Evolutionary conservation across 2,329 filamentous ascomycete genomes (phyloP).

Genomic region (Tolypocladium tropicale): DNA sequence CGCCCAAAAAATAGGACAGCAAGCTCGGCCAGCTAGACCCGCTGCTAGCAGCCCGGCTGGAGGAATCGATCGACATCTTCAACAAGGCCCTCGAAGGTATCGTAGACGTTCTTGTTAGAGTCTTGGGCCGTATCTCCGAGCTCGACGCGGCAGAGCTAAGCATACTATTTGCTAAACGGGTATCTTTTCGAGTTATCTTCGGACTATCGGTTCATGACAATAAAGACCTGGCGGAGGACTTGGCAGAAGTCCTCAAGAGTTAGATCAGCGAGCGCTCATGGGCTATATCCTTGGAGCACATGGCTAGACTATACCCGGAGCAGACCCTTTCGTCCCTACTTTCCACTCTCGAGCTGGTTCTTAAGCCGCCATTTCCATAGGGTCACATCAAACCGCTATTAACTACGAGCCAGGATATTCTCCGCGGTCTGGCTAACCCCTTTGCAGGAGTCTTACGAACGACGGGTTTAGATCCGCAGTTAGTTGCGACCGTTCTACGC

Average conservation of each 20-base stretch:
- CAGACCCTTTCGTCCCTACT: slow-evolving; percentile 34
- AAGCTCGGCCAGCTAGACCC: slow-evolving; percentile 3
- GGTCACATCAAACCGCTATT: slow-evolving; percentile 47
- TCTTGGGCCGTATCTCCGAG: slow-evolving; percentile 70
- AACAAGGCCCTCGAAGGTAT: slow-evolving; percentile 57
- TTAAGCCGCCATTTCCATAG: slow-evolving; percentile 35
- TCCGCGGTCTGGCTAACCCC: slow-evolving; percentile 46
- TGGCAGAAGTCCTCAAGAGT: slow-evolving; percentile 72
- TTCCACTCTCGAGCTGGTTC: slow-evolving; percentile 24
- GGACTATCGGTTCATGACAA: slow-evolving; percentile 75
- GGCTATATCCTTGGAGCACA: slow-evolving; percentile 25
- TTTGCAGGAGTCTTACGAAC: slow-evolving; percentile 44
- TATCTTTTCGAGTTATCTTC: slow-evolving; percentile 64
- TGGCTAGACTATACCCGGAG: slow-evolving; percentile 28
- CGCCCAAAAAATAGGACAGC: slow-evolving; percentile 39
- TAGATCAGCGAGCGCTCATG: slow-evolving; percentile 58
- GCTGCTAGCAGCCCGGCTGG: slow-evolving; percentile 13
- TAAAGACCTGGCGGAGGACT: slow-evolving; percentile 66
- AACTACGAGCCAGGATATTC: slow-evolving; percentile 45
- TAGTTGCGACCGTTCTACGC: slow-evolving; percentile 55
- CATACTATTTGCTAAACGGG: slow-evolving; percentile 55
- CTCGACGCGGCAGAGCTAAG: slow-evolving; percentile 62
- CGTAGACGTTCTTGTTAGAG: slow-evolving; percentile 52
- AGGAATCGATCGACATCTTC: slow-evolving; percentile 49
- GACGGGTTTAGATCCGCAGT: slow-evolving; percentile 45